Conservation (phyloP, 495 filamentous ascomycete genomes). For the Daldinia bambusicola region DNA sequence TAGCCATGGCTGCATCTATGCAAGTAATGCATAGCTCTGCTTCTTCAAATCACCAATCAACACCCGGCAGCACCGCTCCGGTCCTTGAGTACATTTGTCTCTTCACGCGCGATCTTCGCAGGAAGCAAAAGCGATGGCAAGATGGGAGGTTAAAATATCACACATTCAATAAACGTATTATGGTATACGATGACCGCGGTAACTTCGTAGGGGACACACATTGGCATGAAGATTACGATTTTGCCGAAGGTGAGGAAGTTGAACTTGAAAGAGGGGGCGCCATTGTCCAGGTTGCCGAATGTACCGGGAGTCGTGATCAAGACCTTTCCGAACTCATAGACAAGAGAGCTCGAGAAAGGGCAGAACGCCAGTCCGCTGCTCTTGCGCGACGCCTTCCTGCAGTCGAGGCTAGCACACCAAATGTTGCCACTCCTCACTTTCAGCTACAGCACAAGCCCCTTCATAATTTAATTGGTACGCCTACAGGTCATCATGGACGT, state of each 20-base stretch:
- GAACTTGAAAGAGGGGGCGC: conserved; percentile 77
- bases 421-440: conserved; percentile 36
- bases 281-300: conserved; percentile 82
- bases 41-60: conserved; percentile 39
- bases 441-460: conserved; percentile 57
- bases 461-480: conserved; percentile 57
- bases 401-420: conserved; percentile 14
- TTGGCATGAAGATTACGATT: conserved; percentile 72
- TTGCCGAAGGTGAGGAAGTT: conserved; percentile 82
- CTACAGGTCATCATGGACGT: conserved; percentile 62
- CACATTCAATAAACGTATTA: conserved; percentile 88
- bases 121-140: conserved; percentile 92
- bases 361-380: conserved; percentile 53
- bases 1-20: conserved; percentile 37
- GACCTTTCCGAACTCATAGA: conserved; percentile 79
- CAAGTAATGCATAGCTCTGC: conserved; percentile 40
- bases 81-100: conserved; percentile 85
- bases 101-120: conserved; percentile 82
- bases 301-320: conserved; percentile 74
- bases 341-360: conserved; percentile 66
- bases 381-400: conserved; percentile 43
- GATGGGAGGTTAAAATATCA: conserved; percentile 90
- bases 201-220: conserved; percentile 88
- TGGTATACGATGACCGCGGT: conserved; percentile 85
- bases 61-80: conserved; percentile 71